phyloP scores from a whole-genome alignment of 495 filamentous ascomycete genomes.

The Penicillium diatomitis region DNA sequence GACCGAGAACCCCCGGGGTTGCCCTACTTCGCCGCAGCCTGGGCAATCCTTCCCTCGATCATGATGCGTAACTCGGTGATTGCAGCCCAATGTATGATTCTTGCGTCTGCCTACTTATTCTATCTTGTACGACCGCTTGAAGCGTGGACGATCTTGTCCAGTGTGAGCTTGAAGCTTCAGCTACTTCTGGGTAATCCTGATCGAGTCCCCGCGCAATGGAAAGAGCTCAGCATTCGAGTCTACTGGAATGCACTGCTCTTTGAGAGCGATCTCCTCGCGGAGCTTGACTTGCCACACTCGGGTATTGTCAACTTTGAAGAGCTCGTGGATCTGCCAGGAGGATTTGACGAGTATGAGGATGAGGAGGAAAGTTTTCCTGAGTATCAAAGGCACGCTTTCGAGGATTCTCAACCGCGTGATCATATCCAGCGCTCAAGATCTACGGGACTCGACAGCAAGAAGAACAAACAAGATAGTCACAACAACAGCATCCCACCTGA shows the following conservation, averaged over 20 bases:
- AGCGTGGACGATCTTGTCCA: slow-evolving; percentile 72
- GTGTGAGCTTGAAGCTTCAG: slow-evolving; percentile 72
- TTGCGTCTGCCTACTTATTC: slow-evolving; percentile 72
- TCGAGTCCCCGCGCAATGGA: slow-evolving; percentile 55
- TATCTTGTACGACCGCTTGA: slow-evolving; percentile 74
- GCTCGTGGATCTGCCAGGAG: slow-evolving; percentile 64
- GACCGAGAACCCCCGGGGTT: slow-evolving; percentile 67
- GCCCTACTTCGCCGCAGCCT: slow-evolving; percentile 70
- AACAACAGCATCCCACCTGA: slow-evolving; percentile 2
- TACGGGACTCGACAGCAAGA: not conserved
- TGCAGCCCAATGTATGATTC: slow-evolving; percentile 67
- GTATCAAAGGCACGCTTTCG: too few species aligned
- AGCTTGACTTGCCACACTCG: slow-evolving; percentile 73
- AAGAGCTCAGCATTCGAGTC: slow-evolving; percentile 64
- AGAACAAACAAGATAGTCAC: slow-evolving; percentile 5
- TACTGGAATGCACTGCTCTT: slow-evolving; percentile 80
- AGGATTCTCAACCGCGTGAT: too few species aligned
- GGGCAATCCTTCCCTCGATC: slow-evolving; percentile 64
- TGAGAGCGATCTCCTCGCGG: slow-evolving; percentile 72
- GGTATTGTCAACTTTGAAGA: slow-evolving; percentile 76
- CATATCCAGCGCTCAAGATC: too few species aligned
- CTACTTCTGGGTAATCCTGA: slow-evolving; percentile 62
- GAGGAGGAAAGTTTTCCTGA: slow-evolving; percentile 29
- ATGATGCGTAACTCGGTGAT: slow-evolving; percentile 72
- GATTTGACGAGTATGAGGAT: slow-evolving; percentile 52